phyloP scores from a whole-genome alignment of 1,139 yeast species.

The Hansenula lynferdii region DNA sequence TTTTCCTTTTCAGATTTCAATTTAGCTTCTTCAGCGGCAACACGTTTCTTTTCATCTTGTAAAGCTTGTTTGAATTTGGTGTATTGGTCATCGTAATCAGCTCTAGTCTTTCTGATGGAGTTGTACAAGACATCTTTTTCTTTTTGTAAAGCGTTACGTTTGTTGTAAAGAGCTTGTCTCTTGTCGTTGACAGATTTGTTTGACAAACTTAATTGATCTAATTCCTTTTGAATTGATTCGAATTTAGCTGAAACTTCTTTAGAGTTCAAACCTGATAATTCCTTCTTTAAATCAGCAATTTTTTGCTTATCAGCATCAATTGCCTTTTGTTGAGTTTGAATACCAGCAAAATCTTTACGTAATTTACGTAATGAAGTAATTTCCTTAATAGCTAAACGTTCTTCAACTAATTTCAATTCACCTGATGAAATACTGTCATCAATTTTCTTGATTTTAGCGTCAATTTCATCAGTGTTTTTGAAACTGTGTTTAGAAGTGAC shows the following conservation, averaged over 20 bases:
- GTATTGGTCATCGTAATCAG: constrained; percentile 66
- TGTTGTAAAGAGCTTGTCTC: constrained; percentile 57
- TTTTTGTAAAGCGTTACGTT: constrained; percentile 65
- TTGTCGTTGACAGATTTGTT: constrained; percentile 65
- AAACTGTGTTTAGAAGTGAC: constrained; percentile 65
- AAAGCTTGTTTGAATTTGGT: constrained; percentile 66
- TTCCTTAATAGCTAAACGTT: constrained; percentile 81
- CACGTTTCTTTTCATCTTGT: constrained; percentile 64
- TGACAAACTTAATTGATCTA: constrained; percentile 55
- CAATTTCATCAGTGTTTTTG: constrained; percentile 76
- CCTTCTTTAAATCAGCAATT: constrained; percentile 70
- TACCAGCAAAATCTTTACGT: constrained; percentile 70
- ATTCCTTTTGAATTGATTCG: constrained; percentile 51
- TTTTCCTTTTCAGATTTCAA: constrained; percentile 53
- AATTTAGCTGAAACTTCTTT: constrained; percentile 51
- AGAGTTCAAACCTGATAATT: constrained; percentile 57
- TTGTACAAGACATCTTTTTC: constrained; percentile 66
- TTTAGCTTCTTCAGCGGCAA: constrained; percentile 63
- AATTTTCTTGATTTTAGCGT: constrained; percentile 61
- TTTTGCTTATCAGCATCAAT: constrained; percentile 79
- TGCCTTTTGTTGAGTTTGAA: constrained; percentile 71
- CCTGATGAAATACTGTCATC: constrained; percentile 81
- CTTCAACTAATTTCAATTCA: constrained; percentile 82
- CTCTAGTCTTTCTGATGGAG: constrained; percentile 58
- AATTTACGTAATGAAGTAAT: constrained; percentile 79